Evolutionary conservation across 768 basidiomycete genomes (phyloP).

Genomic region (Favolaschia claudopus): DNA sequence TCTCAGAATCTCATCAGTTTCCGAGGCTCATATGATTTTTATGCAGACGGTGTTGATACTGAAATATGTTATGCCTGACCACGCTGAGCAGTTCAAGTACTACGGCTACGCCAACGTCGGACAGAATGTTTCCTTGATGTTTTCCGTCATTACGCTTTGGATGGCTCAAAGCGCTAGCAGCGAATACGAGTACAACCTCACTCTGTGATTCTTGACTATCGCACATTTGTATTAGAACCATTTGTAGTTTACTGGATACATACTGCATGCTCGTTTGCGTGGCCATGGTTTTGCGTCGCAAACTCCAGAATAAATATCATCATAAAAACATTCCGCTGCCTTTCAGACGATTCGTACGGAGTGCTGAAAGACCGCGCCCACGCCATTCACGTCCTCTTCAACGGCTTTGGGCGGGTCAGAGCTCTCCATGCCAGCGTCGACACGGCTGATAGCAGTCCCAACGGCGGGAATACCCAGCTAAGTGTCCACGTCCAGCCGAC

Average conservation of each 20-base stretch:
- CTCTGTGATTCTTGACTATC: constrained; percentile 40
- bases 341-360: not conserved
- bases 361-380: not conserved
- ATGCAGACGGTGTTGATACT: constrained; percentile 70
- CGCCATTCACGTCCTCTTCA: constrained; percentile 10
- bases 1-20: no score
- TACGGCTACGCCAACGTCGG: constrained; percentile 79
- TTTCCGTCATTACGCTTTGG: constrained; percentile 75
- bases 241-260: no score
- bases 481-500: constrained; percentile 67
- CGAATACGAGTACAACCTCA: constrained; percentile 78
- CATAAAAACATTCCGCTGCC: no score
- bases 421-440: constrained; percentile 37
- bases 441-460: constrained; percentile 55
- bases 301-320: no score
- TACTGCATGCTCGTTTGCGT: no score
- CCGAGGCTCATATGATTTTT: not conserved
- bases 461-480: constrained; percentile 68
- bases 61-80: constrained; percentile 70
- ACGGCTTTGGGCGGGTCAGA: not conserved
- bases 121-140: constrained; percentile 68
- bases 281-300: no score
- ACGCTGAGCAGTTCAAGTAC: constrained; percentile 62
- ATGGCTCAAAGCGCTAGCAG: constrained; percentile 68
- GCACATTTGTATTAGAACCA: not conserved